phyloP scores from a whole-genome alignment of 2,329 filamentous ascomycete genomes.

The Ceratocystis huliohia region DNA sequence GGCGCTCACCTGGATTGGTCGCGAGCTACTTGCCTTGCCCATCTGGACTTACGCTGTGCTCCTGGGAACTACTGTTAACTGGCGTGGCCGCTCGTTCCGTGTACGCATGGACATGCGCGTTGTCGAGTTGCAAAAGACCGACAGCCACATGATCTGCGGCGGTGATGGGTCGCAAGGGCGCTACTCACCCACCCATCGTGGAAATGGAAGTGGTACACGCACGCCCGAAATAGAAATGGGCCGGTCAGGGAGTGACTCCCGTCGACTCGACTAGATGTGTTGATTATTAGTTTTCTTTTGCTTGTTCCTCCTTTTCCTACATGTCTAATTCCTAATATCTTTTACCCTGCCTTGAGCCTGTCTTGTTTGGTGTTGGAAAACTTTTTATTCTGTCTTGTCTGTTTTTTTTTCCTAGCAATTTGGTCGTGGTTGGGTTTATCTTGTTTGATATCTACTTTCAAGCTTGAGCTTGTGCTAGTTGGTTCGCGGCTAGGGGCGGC shows the following conservation, averaged over 20 bases:
- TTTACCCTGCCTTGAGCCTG: background rate
- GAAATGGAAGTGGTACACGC: slow-evolving; percentile 15
- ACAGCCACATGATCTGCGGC: background rate
- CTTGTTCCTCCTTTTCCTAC: background rate
- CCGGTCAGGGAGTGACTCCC: slow-evolving; percentile 13
- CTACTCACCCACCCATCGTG: background rate
- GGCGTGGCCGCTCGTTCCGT: slow-evolving; percentile 71
- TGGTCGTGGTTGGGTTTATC: too few species aligned
- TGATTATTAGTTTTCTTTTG: background rate
- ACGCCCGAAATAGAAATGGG: slow-evolving; percentile 22
- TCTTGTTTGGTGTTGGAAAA: background rate
- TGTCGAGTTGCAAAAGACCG: slow-evolving; percentile 30
- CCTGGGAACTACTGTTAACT: slow-evolving; percentile 75
- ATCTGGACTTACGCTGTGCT: slow-evolving; percentile 86
- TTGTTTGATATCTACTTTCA: too few species aligned
- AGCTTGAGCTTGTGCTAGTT: too few species aligned
- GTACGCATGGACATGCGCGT: slow-evolving; percentile 80
- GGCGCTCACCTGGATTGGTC: slow-evolving; percentile 69
- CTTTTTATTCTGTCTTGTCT: background rate
- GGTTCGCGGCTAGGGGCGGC: background rate
- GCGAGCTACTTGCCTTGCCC: slow-evolving; percentile 70
- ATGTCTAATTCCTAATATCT: background rate
- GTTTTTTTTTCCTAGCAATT: background rate
- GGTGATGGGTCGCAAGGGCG: background rate
- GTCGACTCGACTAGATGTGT: slow-evolving; percentile 17